Evolutionary conservation across 202 grass and related monocot species (phyloP).

Genomic region (Brachypodium distachyon): DNA sequence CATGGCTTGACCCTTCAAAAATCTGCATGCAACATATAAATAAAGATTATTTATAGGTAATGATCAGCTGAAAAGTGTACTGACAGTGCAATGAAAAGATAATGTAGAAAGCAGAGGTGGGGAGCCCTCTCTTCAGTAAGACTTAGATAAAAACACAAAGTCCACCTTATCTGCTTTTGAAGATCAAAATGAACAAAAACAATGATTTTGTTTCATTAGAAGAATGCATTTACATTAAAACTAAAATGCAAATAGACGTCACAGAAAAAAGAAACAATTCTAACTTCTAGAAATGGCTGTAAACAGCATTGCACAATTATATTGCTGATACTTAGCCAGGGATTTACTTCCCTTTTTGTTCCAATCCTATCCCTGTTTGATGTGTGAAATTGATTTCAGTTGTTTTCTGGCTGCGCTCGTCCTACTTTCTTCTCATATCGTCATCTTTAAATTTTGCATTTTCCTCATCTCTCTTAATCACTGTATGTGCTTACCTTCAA

Average conservation of each 20-base stretch:
- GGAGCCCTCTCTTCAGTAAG: neutral
- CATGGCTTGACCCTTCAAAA: conserved; percentile 83
- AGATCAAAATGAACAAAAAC: conserved; percentile 6
- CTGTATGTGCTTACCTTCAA: neutral
- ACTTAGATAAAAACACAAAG: neutral
- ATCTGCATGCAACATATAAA: conserved; percentile 50
- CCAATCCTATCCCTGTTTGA: neutral
- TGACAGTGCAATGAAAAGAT: neutral
- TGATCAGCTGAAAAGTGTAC: conserved; percentile 3
- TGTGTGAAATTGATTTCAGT: neutral
- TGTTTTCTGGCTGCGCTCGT: neutral
- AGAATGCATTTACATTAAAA: neutral
- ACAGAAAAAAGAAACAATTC: neutral
- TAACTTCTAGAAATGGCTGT: neutral
- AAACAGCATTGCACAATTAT: neutral
- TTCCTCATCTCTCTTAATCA: neutral
- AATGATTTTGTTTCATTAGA: neutral
- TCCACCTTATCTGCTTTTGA: neutral
- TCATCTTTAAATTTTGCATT: neutral
- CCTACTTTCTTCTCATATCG: neutral
- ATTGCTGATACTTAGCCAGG: too few relatives aligned
- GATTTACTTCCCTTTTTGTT: neutral
- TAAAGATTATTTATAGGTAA: neutral
- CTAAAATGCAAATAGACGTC: neutral
- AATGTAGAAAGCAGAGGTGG: neutral